Evolutionary conservation across 2,329 filamentous ascomycete genomes (phyloP).

Genomic region (Hyphodiscus sp.): DNA sequence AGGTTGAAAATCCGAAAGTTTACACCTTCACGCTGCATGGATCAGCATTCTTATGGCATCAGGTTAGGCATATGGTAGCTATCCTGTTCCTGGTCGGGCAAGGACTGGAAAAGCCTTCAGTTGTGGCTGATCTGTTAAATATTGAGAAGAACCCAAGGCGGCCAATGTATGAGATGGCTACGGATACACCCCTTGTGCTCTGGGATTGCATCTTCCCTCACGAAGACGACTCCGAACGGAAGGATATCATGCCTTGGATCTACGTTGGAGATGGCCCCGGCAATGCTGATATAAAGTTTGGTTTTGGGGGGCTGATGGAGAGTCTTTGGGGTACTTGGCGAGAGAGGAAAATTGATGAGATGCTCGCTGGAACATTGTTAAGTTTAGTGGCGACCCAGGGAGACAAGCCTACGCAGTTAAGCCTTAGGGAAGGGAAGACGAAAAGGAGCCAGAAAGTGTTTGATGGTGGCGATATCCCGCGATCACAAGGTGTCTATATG

Average conservation of each 20-base stretch:
- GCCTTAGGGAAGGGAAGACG: slow-evolving; percentile 31
- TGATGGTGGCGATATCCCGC: slow-evolving; percentile 48
- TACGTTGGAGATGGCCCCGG: slow-evolving; percentile 64
- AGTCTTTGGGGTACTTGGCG: slow-evolving; percentile 80
- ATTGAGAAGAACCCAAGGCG: slow-evolving; percentile 62
- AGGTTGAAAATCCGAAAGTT: slow-evolving; percentile 47
- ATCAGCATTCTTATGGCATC: slow-evolving; percentile 94
- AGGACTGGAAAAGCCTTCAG: slow-evolving; percentile 67
- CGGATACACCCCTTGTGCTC: slow-evolving; percentile 81
- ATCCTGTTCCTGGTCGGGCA: slow-evolving; percentile 91
- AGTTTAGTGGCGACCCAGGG: slow-evolving; percentile 48
- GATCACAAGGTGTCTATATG: slow-evolving; percentile 46
- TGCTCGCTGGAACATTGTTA: slow-evolving; percentile 69
- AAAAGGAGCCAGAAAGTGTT: slow-evolving; percentile 36
- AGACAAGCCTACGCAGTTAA: slow-evolving; percentile 14
- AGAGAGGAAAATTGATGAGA: slow-evolving; percentile 80
- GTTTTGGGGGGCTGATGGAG: slow-evolving; percentile 60
- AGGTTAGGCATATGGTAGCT: slow-evolving; percentile 90
- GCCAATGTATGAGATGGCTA: slow-evolving; percentile 85
- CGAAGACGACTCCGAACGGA: slow-evolving; percentile 34
- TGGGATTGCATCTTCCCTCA: slow-evolving; percentile 91
- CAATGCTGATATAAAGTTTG: slow-evolving; percentile 53
- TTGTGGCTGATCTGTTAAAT: slow-evolving; percentile 73
- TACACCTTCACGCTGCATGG: slow-evolving; percentile 87
- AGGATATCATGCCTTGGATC: slow-evolving; percentile 69